phyloP scores from a whole-genome alignment of 805 yeast species.

The Pichia exigua region DNA sequence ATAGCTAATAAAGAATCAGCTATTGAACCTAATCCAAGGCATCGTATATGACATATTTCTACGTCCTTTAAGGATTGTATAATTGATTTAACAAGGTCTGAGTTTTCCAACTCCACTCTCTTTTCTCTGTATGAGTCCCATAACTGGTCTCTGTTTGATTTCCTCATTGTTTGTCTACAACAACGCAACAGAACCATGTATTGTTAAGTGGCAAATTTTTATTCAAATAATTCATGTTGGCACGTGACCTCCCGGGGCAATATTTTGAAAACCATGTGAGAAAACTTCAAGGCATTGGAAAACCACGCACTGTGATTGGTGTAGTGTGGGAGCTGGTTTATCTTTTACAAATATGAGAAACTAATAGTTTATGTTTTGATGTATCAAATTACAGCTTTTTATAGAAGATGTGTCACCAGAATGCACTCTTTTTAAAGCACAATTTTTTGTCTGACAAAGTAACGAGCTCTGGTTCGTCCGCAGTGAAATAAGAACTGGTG shows the following conservation, averaged over 20 bases:
- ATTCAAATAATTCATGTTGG: background rate
- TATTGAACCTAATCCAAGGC: conserved; percentile 27
- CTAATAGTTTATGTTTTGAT: no score
- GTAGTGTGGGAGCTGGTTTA: background rate
- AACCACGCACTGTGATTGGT: background rate
- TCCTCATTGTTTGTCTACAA: background rate
- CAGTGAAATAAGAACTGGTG: no score
- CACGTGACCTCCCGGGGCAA: background rate
- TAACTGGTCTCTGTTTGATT: background rate
- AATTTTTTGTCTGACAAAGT: background rate
- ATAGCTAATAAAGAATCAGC: conserved; percentile 18
- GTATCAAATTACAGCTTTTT: no score
- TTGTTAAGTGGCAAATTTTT: no score
- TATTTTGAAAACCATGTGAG: no score
- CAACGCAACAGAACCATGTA: background rate
- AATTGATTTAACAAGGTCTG: background rate
- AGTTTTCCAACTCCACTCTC: background rate
- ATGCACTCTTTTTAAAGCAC: no score
- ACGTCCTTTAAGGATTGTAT: background rate
- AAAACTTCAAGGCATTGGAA: background rate
- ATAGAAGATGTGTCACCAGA: no score
- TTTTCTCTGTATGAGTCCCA: background rate
- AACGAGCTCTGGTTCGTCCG: background rate
- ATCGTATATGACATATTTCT: conserved; percentile 15
- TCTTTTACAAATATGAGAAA: no score